Base-by-base conservation (phyloP, 768 basidiomycete genomes). In the Panus rudis region DNA sequence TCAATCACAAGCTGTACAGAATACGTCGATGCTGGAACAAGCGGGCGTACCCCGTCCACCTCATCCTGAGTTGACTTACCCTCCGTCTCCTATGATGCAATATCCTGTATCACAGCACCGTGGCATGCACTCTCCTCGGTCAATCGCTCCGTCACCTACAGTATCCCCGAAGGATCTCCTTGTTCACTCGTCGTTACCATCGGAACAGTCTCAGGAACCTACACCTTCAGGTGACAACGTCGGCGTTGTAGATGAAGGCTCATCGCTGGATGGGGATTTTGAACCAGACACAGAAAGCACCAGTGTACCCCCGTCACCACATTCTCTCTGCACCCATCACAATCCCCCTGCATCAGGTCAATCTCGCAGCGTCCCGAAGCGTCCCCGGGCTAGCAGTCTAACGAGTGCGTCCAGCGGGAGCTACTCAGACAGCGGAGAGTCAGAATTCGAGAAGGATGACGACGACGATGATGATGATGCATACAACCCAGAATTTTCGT, bases 391-490 rank as follows among this genome's bases (percentile, higher is more conserved):
- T 16, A 30, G 28, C 16, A 30, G 28, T 16, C 16, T 30, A 10
- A 30, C 28, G 10, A 30, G 28, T 30, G 10, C 28, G 28, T 30
- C 28, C 10, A 16, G 16, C 16, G 28, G 28, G 28, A 30, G 28
- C 28, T 10, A 30, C 28, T 30, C 28, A 30, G 48, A 50, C 7
- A 46, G 44, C 40, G 48, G 44, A 21, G 48, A 50, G 44, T 41
- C 40, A 13, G 48, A 50, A 41, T 23, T 31, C 22, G 48, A 50
- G 27, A 40, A 45, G 16, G 37, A 39, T 6, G 42, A 24, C 14
- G 47, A 39, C 27, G 46, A 43, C 27, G 42, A 6, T 4, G 47
- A 39, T 30, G 47, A 48, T 31, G 47, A 44, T 21, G 48, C 45
- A 27, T 45, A 50, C 44, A 10, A 22, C 3, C 39, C 44, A 22